A percentile compares a stretch with the other conserved stretches of the same genome.
These are phyloP conservation scores for Apiospora aurea DNA, from an alignment of 2,329 filamentous ascomycete genomes.

Conservation along the genomic window DNA sequence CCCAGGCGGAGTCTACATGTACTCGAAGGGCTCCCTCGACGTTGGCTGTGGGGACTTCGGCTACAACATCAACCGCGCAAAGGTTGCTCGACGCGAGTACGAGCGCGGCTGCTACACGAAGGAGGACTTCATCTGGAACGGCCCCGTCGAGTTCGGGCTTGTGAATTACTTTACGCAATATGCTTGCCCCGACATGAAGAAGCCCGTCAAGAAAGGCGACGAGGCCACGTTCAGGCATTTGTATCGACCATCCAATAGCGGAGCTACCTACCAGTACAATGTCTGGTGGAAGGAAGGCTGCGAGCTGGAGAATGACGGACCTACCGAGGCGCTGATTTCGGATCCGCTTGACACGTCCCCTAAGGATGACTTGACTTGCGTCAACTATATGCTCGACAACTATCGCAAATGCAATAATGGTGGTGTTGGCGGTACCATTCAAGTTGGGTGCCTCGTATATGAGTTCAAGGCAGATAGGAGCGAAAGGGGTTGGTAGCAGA, in stretches of 20 bases:
- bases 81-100: not conserved
- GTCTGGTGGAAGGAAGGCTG: slow-evolving; percentile 6
- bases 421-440: not conserved
- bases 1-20: not conserved
- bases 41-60: not conserved
- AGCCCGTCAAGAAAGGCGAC: not conserved
- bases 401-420: not conserved
- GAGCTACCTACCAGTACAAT: not conserved
- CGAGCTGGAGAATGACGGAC: not conserved
- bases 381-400: not conserved
- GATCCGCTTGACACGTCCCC: not conserved
- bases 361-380: not conserved
- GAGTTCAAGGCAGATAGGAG: not conserved
- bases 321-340: not conserved
- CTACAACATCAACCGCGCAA: not conserved
- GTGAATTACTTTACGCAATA: not conserved
- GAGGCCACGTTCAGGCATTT: not conserved
- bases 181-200: not conserved
- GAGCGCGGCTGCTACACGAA: not conserved
- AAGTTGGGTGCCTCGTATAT: not conserved
- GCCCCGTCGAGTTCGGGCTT: not conserved
- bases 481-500: not conserved
- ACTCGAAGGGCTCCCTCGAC: not conserved
- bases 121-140: not conserved
- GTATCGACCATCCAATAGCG: not conserved